A percentile compares a stretch with the other conserved stretches of the same genome.
phyloP scores from a whole-genome alignment of 164 flowering plant genomes.

The Berberis vulgaris region DNA sequence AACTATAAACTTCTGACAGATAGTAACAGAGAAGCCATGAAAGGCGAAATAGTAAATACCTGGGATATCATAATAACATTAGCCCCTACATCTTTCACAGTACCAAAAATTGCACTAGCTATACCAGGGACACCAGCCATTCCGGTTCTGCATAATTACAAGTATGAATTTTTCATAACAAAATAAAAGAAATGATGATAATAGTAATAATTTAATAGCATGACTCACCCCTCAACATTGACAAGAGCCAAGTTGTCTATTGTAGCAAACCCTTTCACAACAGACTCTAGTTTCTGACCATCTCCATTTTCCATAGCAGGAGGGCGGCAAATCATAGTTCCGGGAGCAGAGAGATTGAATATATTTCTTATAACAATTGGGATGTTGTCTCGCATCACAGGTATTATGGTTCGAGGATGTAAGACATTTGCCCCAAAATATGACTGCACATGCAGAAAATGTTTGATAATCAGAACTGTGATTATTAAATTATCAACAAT shows the following conservation, averaged over 20 bases:
- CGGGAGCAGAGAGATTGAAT: slow-evolving; percentile 83
- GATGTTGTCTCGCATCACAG: slow-evolving; percentile 87
- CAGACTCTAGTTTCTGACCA: slow-evolving; percentile 31
- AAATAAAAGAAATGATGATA: not conserved
- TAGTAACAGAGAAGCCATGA: not conserved
- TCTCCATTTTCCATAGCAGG: slow-evolving; percentile 34
- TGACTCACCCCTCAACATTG: slow-evolving; percentile 97
- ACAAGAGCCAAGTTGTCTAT: slow-evolving; percentile 94
- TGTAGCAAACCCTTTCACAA: slow-evolving; percentile 96
- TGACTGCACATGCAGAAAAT: slow-evolving; percentile 54
- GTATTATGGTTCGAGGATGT: slow-evolving; percentile 96
- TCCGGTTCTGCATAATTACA: slow-evolving; percentile 65
- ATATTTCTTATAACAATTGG: slow-evolving; percentile 96
- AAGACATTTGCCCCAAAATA: slow-evolving; percentile 99
- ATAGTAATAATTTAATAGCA: not conserved
- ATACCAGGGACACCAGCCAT: slow-evolving; percentile 99
- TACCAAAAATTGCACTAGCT: slow-evolving; percentile 81
- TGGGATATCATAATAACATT: slow-evolving; percentile 99
- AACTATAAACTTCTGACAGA: slow-evolving; percentile 10
- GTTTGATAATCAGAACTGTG: slow-evolving; percentile 7
- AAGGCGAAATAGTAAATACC: slow-evolving; percentile 26
- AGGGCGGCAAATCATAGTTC: slow-evolving; percentile 74
- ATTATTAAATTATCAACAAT: slow-evolving; percentile 1
- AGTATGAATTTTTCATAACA: not conserved
- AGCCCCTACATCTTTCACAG: slow-evolving; percentile 97